Base-by-base conservation (phyloP, 2,329 filamentous ascomycete species). In the Fusarium sp. region DNA sequence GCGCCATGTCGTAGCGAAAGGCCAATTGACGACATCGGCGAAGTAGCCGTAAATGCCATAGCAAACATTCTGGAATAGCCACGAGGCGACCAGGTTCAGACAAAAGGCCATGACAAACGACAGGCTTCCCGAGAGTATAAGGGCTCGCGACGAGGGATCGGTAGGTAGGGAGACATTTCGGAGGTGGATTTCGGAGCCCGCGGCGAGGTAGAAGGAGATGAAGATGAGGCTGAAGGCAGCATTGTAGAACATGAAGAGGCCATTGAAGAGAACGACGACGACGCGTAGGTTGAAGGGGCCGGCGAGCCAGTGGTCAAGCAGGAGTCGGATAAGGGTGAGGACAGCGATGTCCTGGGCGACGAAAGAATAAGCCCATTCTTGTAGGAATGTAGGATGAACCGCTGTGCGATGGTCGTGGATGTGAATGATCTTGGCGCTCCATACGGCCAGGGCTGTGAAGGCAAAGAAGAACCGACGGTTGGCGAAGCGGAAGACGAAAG, bases 141-240 rank as follows among this genome's bases (percentile, higher is more conserved):
- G 69, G 16, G 69, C 68, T 62, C 74, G 70, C 2, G 77, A 77
- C 3, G 76, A 75, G 13, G 77, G 65, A 34, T 80, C 79, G 12
- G 71, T 67, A 0, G 74, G 75, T 11, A 80, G 49, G 14, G 66
- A 77, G 23, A 79, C 62, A 48, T 81, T 80, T 44, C 77, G 73
- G 71, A 79, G 79, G 39, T 78, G 79, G 6, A 81, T 73, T 54
- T 81, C 78, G 9, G 75, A 75, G 19, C 78, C 78, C 1, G 78
- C 67, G 7, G 77, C 71, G 21, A 65, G 48, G 58, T 77, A 80
- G 59, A 80, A 80, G 3, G 77, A 76, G 13, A 79, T 45, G 14
- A 49, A 59, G 34, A 70, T 52, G 12, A 70, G 46, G 9, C 54
- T 34, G 13, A 70, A 41, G n/a, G 13, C 39, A 7, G 63, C 63